phyloP scores from a whole-genome alignment of 2,329 filamentous ascomycete genomes.

The Fusarium metavorans region DNA sequence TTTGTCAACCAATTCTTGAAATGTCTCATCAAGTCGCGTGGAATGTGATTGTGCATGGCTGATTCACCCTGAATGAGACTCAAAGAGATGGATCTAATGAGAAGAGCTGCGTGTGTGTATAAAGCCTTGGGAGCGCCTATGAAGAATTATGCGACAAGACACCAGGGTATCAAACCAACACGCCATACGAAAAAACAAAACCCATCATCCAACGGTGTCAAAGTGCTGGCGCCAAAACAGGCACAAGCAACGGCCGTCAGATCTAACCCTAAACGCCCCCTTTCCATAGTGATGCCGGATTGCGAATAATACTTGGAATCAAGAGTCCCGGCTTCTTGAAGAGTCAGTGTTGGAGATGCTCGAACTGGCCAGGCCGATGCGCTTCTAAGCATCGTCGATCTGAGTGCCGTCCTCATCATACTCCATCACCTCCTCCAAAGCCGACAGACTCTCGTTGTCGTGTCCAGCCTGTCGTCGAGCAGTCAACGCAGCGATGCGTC shows the following conservation, averaged over 20 bases:
- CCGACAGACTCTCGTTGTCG: constrained; percentile 40
- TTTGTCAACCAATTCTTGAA: neutral
- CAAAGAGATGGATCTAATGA: neutral
- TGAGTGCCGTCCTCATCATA: constrained; percentile 46
- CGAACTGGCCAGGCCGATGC: constrained; percentile 16
- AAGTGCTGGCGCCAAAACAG: neutral
- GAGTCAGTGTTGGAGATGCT: constrained; percentile 6
- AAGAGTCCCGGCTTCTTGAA: constrained; percentile 13
- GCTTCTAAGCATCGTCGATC: constrained; percentile 47
- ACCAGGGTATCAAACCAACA: constrained; percentile 27
- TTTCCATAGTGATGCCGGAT: neutral
- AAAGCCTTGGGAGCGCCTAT: neutral
- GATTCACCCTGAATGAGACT: neutral
- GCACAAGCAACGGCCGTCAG: neutral
- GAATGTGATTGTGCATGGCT: neutral
- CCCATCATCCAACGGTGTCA: constrained; percentile 14
- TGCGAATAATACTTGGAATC: neutral
- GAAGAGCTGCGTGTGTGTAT: neutral
- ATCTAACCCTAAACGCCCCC: neutral
- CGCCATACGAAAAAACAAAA: constrained; percentile 16
- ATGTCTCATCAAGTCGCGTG: neutral
- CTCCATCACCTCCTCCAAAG: constrained; percentile 43
- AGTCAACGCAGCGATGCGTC: constrained; percentile 38
- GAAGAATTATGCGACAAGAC: neutral
- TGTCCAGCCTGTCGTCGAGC: constrained; percentile 30